These are phyloP conservation scores for Purpureocillium takamizusanense DNA, from an alignment of 2,329 filamentous ascomycete genomes.

Conservation along the genomic window DNA sequence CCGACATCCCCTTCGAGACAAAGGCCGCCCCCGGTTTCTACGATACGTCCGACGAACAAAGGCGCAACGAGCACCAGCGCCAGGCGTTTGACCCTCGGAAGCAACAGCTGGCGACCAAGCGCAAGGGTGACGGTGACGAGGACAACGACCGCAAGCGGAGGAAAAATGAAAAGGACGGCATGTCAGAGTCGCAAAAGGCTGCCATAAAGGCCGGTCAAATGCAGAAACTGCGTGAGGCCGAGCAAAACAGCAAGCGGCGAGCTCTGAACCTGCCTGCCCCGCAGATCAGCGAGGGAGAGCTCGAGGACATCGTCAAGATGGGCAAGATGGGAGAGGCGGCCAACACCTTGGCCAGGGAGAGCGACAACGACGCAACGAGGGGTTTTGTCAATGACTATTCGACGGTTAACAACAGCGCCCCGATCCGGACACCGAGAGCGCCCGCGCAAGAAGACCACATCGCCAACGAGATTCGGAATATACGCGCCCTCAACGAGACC, in stretches of 20 bases:
- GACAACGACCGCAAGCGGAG: conserved; percentile 73
- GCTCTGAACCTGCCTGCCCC: conserved; percentile 76
- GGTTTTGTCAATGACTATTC: conserved; percentile 84
- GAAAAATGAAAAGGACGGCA: conserved; percentile 77
- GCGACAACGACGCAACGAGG: conserved; percentile 77
- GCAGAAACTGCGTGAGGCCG: conserved; percentile 90
- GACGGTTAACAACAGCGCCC: conserved; percentile 68
- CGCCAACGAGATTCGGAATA: conserved; percentile 93
- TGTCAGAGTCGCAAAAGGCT: conserved; percentile 72
- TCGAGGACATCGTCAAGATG: conserved; percentile 99
- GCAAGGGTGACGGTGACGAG: conserved; percentile 88
- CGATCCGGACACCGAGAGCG: conserved; percentile 85
- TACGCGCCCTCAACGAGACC: conserved; percentile 82
- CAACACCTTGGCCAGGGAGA: conserved; percentile 61
- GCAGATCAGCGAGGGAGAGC: conserved; percentile 84
- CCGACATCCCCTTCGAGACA: conserved; percentile 96
- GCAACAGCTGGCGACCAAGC: conserved; percentile 81
- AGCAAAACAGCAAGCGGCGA: conserved; percentile 90
- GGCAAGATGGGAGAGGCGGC: conserved; percentile 87
- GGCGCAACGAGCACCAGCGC: conserved; percentile 73
- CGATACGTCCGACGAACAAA: conserved; percentile 78
- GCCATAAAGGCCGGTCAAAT: conserved; percentile 89
- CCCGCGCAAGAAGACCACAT: conserved; percentile 91
- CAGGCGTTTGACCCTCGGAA: conserved; percentile 87
- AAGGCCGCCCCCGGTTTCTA: conserved; percentile 83